A percentile compares a stretch with the other conserved stretches of the same genome.
phyloP scores from a whole-genome alignment of 495 filamentous ascomycete genomes.

The Aspergillus indologenus region DNA sequence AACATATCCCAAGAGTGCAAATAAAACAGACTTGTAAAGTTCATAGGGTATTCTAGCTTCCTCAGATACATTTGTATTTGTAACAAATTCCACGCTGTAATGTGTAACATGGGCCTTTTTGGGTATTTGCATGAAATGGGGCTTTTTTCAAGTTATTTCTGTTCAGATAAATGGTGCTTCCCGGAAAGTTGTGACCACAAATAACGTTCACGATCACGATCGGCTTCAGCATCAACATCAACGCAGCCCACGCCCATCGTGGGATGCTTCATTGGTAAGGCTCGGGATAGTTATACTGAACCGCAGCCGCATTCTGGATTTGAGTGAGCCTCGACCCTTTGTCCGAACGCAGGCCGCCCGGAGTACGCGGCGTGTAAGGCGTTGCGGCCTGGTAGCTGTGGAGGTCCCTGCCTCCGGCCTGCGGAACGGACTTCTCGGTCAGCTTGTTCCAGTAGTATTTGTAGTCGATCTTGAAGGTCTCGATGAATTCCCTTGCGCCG shows the following conservation, averaged over 20 bases:
- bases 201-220: too few species aligned
- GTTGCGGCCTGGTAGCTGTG: too few species aligned
- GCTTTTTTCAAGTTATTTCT: not conserved
- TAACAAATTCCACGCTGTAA: not conserved
- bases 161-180: too few species aligned
- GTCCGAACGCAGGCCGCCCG: too few species aligned
- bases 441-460: constrained; percentile 14
- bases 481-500: constrained; percentile 19
- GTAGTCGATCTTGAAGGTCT: constrained; percentile 18
- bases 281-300: constrained; percentile 8
- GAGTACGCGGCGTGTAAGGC: constrained; percentile 12
- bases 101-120: constrained; percentile 13
- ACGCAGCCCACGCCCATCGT: too few species aligned
- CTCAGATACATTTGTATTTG: too few species aligned
- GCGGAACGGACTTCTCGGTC: not conserved
- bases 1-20: too few species aligned
- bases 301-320: not conserved
- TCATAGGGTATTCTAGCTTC: too few species aligned
- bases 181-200: too few species aligned
- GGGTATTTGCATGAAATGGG: not conserved
- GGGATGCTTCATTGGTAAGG: constrained; percentile 11
- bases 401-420: not conserved
- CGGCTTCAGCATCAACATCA: too few species aligned
- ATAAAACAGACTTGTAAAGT: too few species aligned
- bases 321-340: not conserved